These are phyloP conservation scores for Simplicillium sp. DNA, from an alignment of 2,329 filamentous ascomycete genomes.

Conservation along the genomic window DNA sequence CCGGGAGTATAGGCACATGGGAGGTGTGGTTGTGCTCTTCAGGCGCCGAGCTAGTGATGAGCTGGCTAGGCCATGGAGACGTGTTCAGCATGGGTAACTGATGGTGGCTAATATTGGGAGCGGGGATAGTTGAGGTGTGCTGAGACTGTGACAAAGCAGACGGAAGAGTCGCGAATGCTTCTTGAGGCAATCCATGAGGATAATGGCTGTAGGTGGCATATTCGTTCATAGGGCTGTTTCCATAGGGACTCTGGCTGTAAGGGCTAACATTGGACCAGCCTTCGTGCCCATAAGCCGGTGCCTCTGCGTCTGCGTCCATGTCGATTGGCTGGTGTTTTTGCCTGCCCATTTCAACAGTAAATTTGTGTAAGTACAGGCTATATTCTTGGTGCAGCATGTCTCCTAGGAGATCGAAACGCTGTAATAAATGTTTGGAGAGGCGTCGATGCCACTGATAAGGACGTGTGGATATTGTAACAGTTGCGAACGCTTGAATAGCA, in stretches of 20 bases:
- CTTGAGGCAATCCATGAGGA: conserved; percentile 39
- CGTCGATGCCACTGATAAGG: no score
- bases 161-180: conserved; percentile 41
- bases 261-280: conserved; percentile 48
- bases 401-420: no score
- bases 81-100: conserved; percentile 62
- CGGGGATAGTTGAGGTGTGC: conserved; percentile 42
- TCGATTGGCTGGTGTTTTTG: conserved; percentile 20
- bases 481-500: no score
- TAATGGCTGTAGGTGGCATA: conserved; percentile 53
- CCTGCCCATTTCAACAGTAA: conserved; percentile 19
- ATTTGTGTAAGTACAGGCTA: no score
- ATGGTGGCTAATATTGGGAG: conserved; percentile 24
- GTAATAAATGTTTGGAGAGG: no score
- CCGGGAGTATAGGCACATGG: conserved; percentile 39
- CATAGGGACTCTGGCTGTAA: conserved; percentile 52
- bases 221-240: conserved; percentile 49
- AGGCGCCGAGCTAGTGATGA: conserved; percentile 54
- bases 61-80: conserved; percentile 70
- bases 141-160: conserved; percentile 37
- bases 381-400: no score
- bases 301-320: conserved; percentile 18
- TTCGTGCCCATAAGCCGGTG: conserved; percentile 18
- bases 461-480: no score
- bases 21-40: conserved; percentile 1